These are phyloP conservation scores for Sclerotinia glacialis DNA, from an alignment of 2,329 filamentous ascomycete genomes.

Conservation along the genomic window DNA sequence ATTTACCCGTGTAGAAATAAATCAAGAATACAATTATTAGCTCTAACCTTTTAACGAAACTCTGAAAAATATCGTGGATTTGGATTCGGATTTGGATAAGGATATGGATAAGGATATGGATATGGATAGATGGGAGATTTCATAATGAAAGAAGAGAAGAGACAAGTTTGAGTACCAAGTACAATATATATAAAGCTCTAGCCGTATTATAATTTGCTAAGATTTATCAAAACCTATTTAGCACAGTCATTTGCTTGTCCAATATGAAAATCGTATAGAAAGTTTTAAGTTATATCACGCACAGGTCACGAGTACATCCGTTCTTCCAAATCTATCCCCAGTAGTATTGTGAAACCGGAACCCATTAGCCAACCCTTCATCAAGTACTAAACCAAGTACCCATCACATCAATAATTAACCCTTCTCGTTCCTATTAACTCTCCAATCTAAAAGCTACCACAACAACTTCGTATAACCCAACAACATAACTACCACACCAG, in stretches of 20 bases:
- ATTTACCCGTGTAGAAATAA: too few relatives aligned
- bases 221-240: too few relatives aligned
- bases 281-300: too few relatives aligned
- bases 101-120: too few relatives aligned
- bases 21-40: too few relatives aligned
- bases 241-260: too few relatives aligned
- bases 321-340: not conserved
- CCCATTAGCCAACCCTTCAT: not conserved
- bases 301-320: not conserved
- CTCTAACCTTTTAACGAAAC: too few relatives aligned
- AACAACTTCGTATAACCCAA: conserved; percentile 10
- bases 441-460: not conserved
- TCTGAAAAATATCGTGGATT: too few relatives aligned
- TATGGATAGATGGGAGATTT: too few relatives aligned
- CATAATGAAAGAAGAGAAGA: too few relatives aligned
- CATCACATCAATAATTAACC: not conserved
- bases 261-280: too few relatives aligned
- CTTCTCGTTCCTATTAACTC: not conserved
- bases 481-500: not conserved
- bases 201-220: not conserved
- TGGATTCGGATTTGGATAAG: too few relatives aligned
- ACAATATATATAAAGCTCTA: not conserved
- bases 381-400: not conserved
- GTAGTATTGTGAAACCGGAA: not conserved
- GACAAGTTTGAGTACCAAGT: not conserved